Evolutionary conservation across 2,329 filamentous ascomycete genomes (phyloP).

Genomic region (Fusarium dimerum): DNA sequence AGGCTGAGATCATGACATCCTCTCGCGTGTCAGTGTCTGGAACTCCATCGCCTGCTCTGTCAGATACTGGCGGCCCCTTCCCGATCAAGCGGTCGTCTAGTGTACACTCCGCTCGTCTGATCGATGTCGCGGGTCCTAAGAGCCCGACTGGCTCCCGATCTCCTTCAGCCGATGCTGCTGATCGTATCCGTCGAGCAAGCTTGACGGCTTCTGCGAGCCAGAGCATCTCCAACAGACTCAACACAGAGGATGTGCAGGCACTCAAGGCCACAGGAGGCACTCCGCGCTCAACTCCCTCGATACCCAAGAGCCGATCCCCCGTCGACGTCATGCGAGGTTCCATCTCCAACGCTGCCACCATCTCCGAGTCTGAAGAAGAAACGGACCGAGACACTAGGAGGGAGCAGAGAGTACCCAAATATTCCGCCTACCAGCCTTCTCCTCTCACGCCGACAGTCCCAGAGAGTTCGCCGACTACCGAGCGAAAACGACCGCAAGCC

Average conservation of each 20-base stretch:
- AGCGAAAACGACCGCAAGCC: slow-evolving; percentile 22
- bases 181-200: slow-evolving; percentile 44
- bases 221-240: slow-evolving; percentile 37
- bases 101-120: slow-evolving; percentile 57
- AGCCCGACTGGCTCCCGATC: slow-evolving; percentile 52
- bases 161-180: slow-evolving; percentile 47
- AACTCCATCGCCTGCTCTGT: slow-evolving; percentile 49
- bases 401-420: slow-evolving; percentile 22
- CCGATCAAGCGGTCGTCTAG: slow-evolving; percentile 45
- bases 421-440: slow-evolving; percentile 26
- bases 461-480: slow-evolving; percentile 16
- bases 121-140: slow-evolving; percentile 55
- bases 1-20: slow-evolving; percentile 58
- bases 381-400: slow-evolving; percentile 16
- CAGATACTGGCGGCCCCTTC: slow-evolving; percentile 46
- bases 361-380: slow-evolving; percentile 48
- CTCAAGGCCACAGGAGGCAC: slow-evolving; percentile 24
- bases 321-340: slow-evolving; percentile 34
- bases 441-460: slow-evolving; percentile 26
- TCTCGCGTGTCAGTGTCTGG: slow-evolving; percentile 57
- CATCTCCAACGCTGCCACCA: slow-evolving; percentile 34
- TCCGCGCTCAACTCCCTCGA: slow-evolving; percentile 21
- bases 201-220: slow-evolving; percentile 37
- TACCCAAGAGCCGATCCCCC: slow-evolving; percentile 32
- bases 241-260: slow-evolving; percentile 42